phyloP scores from a whole-genome alignment of 179 eudicot species.

The Silene coronaria region DNA sequence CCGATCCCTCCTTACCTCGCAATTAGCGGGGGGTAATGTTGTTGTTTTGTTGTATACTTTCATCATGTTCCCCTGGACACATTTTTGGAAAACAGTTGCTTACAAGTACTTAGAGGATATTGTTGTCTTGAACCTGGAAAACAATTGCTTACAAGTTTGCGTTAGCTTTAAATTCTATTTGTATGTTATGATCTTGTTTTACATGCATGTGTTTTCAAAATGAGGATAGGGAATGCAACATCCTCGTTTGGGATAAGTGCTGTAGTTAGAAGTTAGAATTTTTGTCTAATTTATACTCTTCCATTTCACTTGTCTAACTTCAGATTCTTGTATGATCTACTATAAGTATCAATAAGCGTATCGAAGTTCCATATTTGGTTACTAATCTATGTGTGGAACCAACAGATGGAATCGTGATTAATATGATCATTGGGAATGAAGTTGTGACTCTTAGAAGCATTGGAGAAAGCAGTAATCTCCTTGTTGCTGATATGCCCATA shows the following conservation, averaged over 20 bases:
- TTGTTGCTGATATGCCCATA: slow-evolving; percentile 82
- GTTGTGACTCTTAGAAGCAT: slow-evolving; percentile 68
- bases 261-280: slow-evolving; percentile 5
- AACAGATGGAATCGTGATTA: slow-evolving; percentile 79
- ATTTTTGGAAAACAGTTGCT: too few species aligned
- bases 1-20: too few species aligned
- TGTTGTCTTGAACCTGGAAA: neutral
- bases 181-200: neutral
- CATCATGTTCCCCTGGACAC: neutral
- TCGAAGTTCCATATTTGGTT: neutral
- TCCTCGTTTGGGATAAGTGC: neutral
- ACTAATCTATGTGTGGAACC: neutral
- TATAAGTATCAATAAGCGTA: neutral
- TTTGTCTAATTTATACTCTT: neutral
- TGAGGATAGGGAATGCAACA: neutral
- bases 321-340: slow-evolving; percentile 42
- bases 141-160: neutral
- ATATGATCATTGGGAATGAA: slow-evolving; percentile 93
- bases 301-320: slow-evolving; percentile 49
- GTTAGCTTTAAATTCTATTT: neutral
- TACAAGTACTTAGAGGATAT: too few species aligned
- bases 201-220: neutral
- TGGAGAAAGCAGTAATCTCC: slow-evolving; percentile 67
- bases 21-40: too few species aligned
- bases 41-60: too few species aligned